Evolutionary conservation across 805 yeast genomes (phyloP).

Genomic region (Ogataea allantospora): DNA sequence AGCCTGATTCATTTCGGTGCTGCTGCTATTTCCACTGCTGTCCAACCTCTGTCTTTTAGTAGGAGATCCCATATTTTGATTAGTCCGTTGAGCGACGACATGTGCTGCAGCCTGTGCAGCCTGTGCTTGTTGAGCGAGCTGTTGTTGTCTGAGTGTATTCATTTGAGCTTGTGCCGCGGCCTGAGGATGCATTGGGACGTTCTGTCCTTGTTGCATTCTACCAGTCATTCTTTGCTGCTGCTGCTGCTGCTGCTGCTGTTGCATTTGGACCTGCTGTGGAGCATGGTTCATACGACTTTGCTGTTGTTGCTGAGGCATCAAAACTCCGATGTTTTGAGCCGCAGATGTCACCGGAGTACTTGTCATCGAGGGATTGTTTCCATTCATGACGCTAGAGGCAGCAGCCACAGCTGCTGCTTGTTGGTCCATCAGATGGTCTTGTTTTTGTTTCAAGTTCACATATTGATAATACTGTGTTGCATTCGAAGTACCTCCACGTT

Average conservation of each 20-base stretch:
- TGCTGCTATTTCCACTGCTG: conserved; percentile 15
- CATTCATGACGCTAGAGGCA: conserved; percentile 18
- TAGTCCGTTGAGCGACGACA: conserved; percentile 19
- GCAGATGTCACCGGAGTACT: conserved; percentile 19
- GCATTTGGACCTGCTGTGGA: conserved; percentile 12
- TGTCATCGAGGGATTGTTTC: conserved; percentile 12
- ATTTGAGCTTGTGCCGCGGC: conserved; percentile 31
- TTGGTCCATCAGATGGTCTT: conserved; percentile 45
- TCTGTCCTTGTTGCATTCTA: conserved; percentile 15
- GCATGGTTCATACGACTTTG: conserved; percentile 15
- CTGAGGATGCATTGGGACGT: conserved; percentile 23
- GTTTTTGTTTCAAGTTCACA: conserved; percentile 57
- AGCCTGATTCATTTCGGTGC: conserved; percentile 14
- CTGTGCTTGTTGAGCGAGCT: conserved; percentile 18
- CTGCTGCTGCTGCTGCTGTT: conserved; percentile 13
- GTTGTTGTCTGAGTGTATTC: conserved; percentile 29
- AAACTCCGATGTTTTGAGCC: conserved; percentile 18
- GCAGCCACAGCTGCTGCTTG: conserved; percentile 24
- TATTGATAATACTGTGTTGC: conserved; percentile 74
- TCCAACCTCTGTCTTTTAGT: conserved; percentile 27
- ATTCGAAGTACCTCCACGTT: conserved; percentile 56
- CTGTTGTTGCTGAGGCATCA: conserved; percentile 18
- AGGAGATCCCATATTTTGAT: conserved; percentile 23
- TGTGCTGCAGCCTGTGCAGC: conserved; percentile 29
- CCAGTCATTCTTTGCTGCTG: conserved; percentile 12